These are phyloP conservation scores for Drechslerella coelobrocha DNA, from an alignment of 2,329 filamentous ascomycete species.

Conservation along the genomic window DNA sequence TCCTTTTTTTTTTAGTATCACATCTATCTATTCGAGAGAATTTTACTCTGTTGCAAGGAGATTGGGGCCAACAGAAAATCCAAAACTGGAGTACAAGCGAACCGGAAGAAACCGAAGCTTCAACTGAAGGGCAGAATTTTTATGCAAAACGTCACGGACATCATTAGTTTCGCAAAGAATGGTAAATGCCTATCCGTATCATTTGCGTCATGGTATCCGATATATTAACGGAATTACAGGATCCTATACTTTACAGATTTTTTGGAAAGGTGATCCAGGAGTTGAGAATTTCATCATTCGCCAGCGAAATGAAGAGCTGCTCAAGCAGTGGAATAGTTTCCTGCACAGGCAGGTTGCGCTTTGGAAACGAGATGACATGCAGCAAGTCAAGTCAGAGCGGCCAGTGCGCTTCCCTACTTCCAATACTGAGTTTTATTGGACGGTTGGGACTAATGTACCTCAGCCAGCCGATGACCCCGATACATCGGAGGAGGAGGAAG, in stretches of 20 bases:
- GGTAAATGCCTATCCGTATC: conserved; percentile 64
- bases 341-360: conserved; percentile 53
- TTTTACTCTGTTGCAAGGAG: conserved; percentile 96
- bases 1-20: conserved; percentile 72
- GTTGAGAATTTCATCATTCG: conserved; percentile 97
- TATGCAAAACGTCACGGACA: conserved; percentile 97
- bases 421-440: conserved; percentile 54
- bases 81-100: conserved; percentile 66
- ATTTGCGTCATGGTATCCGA: conserved; percentile 28
- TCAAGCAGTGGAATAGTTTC: conserved; percentile 83
- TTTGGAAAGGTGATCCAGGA: conserved; percentile 95
- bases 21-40: conserved; percentile 95
- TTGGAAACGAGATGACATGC: conserved; percentile 49
- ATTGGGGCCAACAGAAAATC: conserved; percentile 84
- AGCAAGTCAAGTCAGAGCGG: conserved; percentile 31
- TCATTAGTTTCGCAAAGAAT: conserved; percentile 84
- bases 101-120: conserved; percentile 76
- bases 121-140: conserved; percentile 97
- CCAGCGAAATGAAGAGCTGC: conserved; percentile 86
- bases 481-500: conserved; percentile 57
- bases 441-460: conserved; percentile 52
- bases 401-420: conserved; percentile 48
- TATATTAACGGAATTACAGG: conserved; percentile 63
- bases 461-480: conserved; percentile 43
- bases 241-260: conserved; percentile 94